Conservation (phyloP, 129 eudicot species). For the Flaveria sonorensis region DNA sequence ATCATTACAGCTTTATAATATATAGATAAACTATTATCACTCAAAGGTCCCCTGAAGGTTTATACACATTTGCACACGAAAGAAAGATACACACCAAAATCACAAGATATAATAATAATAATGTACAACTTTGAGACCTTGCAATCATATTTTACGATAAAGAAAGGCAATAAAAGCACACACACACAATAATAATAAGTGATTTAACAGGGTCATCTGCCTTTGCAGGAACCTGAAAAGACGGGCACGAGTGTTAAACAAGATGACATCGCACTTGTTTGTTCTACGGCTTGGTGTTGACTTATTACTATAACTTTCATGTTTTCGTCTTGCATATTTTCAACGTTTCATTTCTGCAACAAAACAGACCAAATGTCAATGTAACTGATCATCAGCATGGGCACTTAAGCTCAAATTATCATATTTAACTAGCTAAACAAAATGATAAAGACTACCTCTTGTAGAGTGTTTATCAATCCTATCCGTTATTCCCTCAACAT, state of each 20-base stretch:
- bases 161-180: not conserved
- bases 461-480: constrained; percentile 50
- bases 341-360: constrained; percentile 53
- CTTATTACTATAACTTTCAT: not conserved
- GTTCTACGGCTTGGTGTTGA: constrained; percentile 8
- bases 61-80: constrained; percentile 37
- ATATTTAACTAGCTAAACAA: not conserved
- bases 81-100: constrained; percentile 36
- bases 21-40: constrained; percentile 28
- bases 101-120: constrained; percentile 24
- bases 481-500: constrained; percentile 50
- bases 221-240: constrained; percentile 32
- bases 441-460: constrained; percentile 52
- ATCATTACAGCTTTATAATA: not conserved
- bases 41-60: constrained; percentile 29
- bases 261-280: constrained; percentile 22
- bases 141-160: constrained; percentile 16
- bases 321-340: constrained; percentile 9
- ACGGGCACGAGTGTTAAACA: constrained; percentile 16
- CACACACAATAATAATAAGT: constrained; percentile 4
- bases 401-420: not conserved
- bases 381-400: not conserved
- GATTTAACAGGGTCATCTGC: constrained; percentile 24
- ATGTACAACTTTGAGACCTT: constrained; percentile 29
- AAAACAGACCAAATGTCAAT: not conserved